phyloP scores from a whole-genome alignment of 192 early-diverging fungal species.

The Backusella luteola region DNA sequence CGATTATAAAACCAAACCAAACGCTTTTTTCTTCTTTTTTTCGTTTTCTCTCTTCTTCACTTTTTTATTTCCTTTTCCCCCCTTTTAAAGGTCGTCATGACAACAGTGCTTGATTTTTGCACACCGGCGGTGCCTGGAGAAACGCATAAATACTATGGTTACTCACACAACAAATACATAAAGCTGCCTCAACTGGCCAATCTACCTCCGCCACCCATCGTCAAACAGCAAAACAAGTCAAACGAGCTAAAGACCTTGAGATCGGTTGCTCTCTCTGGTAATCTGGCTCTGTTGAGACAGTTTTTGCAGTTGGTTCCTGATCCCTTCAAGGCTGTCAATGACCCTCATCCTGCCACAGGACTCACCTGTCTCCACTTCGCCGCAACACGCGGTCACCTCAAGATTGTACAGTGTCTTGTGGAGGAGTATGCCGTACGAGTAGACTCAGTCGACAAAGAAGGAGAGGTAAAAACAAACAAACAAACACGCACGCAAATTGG shows the following conservation, averaged over 20 bases:
- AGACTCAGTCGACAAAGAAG: slow-evolving; percentile 62
- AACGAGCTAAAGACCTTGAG: slow-evolving; percentile 15
- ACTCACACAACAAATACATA: slow-evolving; percentile 47
- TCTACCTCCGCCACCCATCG: slow-evolving; percentile 9
- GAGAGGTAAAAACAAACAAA: slow-evolving; percentile 49
- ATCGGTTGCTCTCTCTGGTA: slow-evolving; percentile 31
- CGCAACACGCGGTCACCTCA: slow-evolving; percentile 55
- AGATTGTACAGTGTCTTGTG: slow-evolving; percentile 53
- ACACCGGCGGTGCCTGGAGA: slow-evolving; percentile 58
- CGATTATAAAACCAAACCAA: background rate
- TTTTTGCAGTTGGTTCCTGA: slow-evolving; percentile 36
- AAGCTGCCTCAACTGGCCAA: slow-evolving; percentile 34
- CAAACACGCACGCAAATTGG: background rate
- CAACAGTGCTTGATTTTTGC: slow-evolving; percentile 43
- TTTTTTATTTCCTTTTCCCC: background rate
- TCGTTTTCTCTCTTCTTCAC: background rate
- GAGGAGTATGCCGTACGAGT: slow-evolving; percentile 58
- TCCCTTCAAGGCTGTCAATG: slow-evolving; percentile 45
- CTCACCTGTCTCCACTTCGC: slow-evolving; percentile 62
- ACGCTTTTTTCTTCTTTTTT: background rate
- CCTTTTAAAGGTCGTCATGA: background rate
- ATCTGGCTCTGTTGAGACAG: slow-evolving; percentile 39
- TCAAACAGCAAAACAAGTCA: slow-evolving; percentile 3
- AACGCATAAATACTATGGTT: slow-evolving; percentile 56
- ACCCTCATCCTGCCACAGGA: slow-evolving; percentile 50